phyloP scores from a whole-genome alignment of 2,329 filamentous ascomycete species.

The Fusarium begoniae region DNA sequence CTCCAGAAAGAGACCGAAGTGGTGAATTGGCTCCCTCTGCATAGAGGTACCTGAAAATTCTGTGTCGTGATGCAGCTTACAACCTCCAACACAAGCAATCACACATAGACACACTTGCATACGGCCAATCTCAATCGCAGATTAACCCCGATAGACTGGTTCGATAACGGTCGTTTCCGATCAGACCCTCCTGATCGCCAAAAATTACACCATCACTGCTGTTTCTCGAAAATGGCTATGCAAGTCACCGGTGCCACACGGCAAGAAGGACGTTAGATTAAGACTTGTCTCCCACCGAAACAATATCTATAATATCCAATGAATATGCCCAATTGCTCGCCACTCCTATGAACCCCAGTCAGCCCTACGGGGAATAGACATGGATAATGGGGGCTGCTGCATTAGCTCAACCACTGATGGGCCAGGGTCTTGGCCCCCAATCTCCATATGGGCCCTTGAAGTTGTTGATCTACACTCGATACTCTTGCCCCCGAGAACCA shows the following conservation, averaged over 20 bases:
- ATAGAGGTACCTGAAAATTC: slow-evolving; percentile 8
- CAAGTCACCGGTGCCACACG: slow-evolving; percentile 16
- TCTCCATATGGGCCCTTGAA: slow-evolving; percentile 23
- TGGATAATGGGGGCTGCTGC: slow-evolving; percentile 20
- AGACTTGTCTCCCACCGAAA: slow-evolving; percentile 7
- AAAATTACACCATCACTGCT: not conserved
- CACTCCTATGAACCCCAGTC: slow-evolving; percentile 28
- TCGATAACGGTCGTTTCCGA: slow-evolving; percentile 12
- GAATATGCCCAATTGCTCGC: slow-evolving; percentile 19
- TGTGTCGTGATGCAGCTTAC: slow-evolving; percentile 10
- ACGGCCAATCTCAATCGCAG: not conserved
- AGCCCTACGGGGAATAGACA: slow-evolving; percentile 40
- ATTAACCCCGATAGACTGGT: slow-evolving; percentile 11
- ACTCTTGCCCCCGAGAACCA: slow-evolving; percentile 29
- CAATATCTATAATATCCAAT: slow-evolving; percentile 8
- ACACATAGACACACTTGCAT: not conserved
- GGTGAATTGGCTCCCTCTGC: slow-evolving; percentile 13
- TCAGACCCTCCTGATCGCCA: slow-evolving; percentile 9
- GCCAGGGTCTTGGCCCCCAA: slow-evolving; percentile 37
- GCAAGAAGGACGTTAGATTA: slow-evolving; percentile 5
- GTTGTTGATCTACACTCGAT: slow-evolving; percentile 32
- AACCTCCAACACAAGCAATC: not conserved
- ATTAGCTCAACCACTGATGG: slow-evolving; percentile 41
- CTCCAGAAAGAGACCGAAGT: not conserved
- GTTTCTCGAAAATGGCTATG: slow-evolving; percentile 15